A percentile compares a stretch with the other conserved stretches of the same genome.
Evolutionary conservation across 2,329 filamentous ascomycete genomes (phyloP).

Genomic region (Ophiostoma triangulosporum): DNA sequence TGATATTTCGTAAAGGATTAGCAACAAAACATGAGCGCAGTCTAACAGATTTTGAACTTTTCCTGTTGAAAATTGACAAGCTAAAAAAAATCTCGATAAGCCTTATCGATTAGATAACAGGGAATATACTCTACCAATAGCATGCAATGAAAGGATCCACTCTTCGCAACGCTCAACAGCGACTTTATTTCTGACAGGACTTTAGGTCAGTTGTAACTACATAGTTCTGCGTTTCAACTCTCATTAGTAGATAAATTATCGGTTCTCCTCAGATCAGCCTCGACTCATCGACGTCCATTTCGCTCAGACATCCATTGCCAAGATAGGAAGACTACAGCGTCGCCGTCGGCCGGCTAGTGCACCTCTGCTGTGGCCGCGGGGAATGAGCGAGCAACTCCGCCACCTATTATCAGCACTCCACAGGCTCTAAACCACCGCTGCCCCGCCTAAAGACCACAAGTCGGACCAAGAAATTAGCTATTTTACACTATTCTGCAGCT

Average conservation of each 20-base stretch:
- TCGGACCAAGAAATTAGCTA: neutral
- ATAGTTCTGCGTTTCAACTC: too few species aligned
- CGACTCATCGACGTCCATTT: neutral
- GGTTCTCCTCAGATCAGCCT: too few species aligned
- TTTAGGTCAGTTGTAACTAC: too few species aligned
- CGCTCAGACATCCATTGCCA: neutral
- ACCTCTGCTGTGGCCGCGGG: too few species aligned
- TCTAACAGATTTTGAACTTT: neutral
- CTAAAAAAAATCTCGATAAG: slow-evolving; percentile 7
- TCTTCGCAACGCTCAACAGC: too few species aligned
- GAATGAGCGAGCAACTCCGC: neutral
- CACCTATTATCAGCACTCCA: slow-evolving; percentile 1
- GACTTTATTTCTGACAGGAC: too few species aligned
- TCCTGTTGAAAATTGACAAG: slow-evolving; percentile 2
- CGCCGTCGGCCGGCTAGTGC: neutral
- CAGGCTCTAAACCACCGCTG: neutral
- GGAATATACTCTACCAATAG: too few species aligned
- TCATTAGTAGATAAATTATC: too few species aligned
- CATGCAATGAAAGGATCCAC: neutral
- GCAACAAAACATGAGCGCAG: neutral
- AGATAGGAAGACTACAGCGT: neutral
- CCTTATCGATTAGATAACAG: slow-evolving; percentile 9
- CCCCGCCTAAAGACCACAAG: neutral
- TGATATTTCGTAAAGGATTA: neutral
- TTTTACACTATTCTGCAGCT: neutral